These are phyloP conservation scores for Lactarius tabidus DNA, from an alignment of 768 basidiomycete genomes.

Conservation along the genomic window DNA sequence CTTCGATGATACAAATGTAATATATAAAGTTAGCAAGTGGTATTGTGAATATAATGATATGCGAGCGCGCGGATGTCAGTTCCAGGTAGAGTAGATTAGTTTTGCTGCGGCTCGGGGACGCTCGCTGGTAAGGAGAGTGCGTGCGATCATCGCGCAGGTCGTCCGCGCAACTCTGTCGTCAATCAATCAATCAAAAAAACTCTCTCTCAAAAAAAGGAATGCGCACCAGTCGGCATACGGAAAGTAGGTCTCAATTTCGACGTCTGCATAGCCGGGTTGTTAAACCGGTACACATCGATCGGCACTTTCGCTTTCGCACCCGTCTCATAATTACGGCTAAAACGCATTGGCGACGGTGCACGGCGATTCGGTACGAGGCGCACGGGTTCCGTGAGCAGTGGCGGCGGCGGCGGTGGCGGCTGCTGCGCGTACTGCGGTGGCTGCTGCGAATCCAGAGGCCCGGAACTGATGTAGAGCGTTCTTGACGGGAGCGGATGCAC, in stretches of 20 bases:
- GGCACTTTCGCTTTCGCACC: neutral
- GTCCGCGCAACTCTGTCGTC: neutral
- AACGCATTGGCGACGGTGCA: neutral
- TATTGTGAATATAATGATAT: neutral
- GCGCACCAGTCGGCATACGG: slow-evolving; percentile 20
- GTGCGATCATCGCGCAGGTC: neutral
- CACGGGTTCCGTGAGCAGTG: neutral
- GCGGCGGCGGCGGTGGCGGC: neutral
- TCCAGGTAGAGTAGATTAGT: no score
- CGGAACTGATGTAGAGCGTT: neutral
- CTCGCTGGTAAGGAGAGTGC: no score
- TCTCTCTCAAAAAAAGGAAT: neutral
- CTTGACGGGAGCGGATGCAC: neutral
- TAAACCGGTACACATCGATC: neutral
- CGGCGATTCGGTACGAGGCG: slow-evolving; percentile 24
- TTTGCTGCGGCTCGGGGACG: no score
- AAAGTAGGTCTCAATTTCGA: slow-evolving; percentile 1
- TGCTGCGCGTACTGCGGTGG: neutral
- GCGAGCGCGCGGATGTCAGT: neutral
- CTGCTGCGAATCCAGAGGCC: neutral
- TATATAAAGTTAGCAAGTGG: neutral
- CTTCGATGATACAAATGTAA: neutral
- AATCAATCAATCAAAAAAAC: neutral
- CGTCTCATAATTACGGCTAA: neutral
- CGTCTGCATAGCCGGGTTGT: slow-evolving; percentile 8